phyloP scores from a whole-genome alignment of 345 rosid genomes.

The Acer yangbiense region DNA sequence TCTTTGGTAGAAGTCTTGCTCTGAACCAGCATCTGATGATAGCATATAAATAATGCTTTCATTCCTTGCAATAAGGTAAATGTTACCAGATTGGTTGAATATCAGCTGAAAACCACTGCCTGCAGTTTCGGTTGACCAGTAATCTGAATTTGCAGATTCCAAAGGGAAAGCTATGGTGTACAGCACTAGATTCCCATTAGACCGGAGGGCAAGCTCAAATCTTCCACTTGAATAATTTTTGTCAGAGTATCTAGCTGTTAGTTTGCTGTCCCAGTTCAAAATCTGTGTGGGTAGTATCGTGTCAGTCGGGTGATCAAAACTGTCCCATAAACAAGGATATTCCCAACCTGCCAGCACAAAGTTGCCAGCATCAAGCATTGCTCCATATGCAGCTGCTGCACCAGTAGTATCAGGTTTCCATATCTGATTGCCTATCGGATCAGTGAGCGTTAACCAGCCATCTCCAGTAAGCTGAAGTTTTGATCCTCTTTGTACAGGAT shows the following conservation, averaged over 20 bases:
- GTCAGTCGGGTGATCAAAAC: conserved; percentile 55
- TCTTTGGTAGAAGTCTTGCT: conserved; percentile 38
- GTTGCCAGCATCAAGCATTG: conserved; percentile 59
- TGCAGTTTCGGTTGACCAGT: conserved; percentile 26
- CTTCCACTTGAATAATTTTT: conserved; percentile 42
- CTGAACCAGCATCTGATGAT: conserved; percentile 5
- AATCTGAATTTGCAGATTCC: conserved; percentile 15
- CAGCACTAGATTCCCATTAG: conserved; percentile 37
- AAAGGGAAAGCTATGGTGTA: conserved; percentile 27
- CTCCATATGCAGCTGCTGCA: conserved; percentile 34
- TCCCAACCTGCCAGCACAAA: conserved; percentile 34
- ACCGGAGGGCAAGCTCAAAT: conserved; percentile 30
- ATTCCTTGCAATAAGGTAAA: conserved; percentile 35
- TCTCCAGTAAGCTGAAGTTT: conserved; percentile 35
- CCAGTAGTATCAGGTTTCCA: conserved; percentile 31
- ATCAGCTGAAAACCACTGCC: conserved; percentile 30
- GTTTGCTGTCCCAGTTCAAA: conserved; percentile 16
- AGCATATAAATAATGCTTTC: conserved; percentile 16
- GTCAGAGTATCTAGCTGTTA: conserved; percentile 30
- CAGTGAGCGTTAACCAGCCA: conserved; percentile 38
- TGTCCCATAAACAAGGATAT: conserved; percentile 41
- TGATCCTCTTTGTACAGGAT: conserved; percentile 38
- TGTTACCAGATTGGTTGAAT: conserved; percentile 50
- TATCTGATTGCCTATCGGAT: conserved; percentile 28
- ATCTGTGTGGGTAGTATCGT: conserved; percentile 53